Evolutionary conservation across 495 filamentous ascomycete genomes (phyloP).

Genomic region (Daldinia vernicosa): DNA sequence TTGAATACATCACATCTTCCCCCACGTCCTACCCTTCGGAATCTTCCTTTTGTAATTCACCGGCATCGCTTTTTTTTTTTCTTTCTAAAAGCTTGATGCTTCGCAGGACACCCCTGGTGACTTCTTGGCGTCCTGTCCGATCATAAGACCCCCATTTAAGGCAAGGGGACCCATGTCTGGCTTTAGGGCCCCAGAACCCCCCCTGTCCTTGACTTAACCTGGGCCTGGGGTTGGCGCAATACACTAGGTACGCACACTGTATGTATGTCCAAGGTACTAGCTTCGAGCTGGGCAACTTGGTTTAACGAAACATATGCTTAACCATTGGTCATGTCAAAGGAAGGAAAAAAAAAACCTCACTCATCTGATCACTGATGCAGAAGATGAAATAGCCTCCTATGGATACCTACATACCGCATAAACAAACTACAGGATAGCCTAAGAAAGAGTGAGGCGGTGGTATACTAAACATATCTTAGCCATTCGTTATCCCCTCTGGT

Average conservation of each 20-base stretch:
- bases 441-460: constrained; percentile 2
- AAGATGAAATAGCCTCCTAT: background rate
- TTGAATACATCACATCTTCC: background rate
- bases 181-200: too few relatives aligned
- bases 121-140: background rate
- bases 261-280: background rate
- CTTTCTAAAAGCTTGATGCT: background rate
- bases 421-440: background rate
- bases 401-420: background rate
- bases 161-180: background rate
- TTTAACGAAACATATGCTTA: background rate
- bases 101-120: background rate
- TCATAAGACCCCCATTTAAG: background rate
- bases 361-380: constrained; percentile 3
- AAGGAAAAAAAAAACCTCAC: background rate
- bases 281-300: background rate
- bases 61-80: background rate
- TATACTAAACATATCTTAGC: background rate
- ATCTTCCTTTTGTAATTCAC: background rate
- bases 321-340: background rate
- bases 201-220: too few relatives aligned
- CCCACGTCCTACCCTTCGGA: background rate
- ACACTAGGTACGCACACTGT: too few relatives aligned
- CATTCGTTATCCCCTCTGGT: background rate
- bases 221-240: background rate